Evolutionary conservation across 305 asterid genomes (phyloP).

Genomic region (Fraxinus sp.): DNA sequence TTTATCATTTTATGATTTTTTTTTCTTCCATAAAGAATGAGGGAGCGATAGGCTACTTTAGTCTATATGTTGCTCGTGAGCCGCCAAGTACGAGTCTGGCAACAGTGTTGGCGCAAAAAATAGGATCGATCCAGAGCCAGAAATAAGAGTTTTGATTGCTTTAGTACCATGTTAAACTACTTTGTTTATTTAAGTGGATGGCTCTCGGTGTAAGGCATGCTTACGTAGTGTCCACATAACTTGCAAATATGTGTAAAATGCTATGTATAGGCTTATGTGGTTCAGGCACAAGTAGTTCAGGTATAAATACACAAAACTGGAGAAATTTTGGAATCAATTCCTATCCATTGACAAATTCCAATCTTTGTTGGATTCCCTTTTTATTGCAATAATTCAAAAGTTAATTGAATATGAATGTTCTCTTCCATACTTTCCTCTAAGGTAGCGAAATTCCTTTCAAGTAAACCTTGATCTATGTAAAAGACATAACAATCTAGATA

Average conservation of each 20-base stretch:
- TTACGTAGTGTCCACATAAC: constrained; percentile 28
- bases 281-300: constrained; percentile 32
- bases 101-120: no score
- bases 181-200: neutral
- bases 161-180: neutral
- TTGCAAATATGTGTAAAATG: constrained; percentile 21
- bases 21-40: no score
- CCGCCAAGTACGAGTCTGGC: no score
- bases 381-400: constrained; percentile 30
- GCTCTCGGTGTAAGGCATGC: constrained; percentile 8
- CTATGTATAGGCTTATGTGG: constrained; percentile 41
- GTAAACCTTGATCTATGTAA: neutral
- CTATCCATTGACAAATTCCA: constrained; percentile 44
- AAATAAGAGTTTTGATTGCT: neutral
- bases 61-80: no score
- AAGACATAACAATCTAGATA: neutral
- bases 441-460: neutral
- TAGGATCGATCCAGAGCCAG: neutral
- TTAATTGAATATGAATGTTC: constrained; percentile 19
- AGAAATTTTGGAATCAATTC: constrained; percentile 48
- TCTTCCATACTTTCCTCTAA: neutral
- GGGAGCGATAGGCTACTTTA: no score
- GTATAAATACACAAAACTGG: constrained; percentile 15
- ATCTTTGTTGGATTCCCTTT: constrained; percentile 20
- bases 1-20: no score